A percentile compares a stretch with the other conserved stretches of the same genome.
These are phyloP conservation scores for Solanum okadae DNA, from an alignment of 257 asterid genomes.

Conservation along the genomic window DNA sequence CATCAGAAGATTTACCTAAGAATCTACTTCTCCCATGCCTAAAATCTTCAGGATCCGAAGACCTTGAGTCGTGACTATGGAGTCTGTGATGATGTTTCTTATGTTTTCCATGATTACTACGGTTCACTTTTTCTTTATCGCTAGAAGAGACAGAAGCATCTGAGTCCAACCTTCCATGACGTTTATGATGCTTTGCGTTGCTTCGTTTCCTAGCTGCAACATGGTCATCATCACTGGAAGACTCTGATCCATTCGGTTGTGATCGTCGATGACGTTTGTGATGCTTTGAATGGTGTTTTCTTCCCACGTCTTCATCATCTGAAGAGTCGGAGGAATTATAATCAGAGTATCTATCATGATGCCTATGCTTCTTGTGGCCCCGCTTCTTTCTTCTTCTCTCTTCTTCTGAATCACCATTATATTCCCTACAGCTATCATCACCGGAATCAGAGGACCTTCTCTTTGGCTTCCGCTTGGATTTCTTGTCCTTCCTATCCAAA, in stretches of 20 bases:
- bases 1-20: slow-evolving; percentile 30
- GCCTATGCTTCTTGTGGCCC: slow-evolving; percentile 34
- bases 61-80: slow-evolving; percentile 24
- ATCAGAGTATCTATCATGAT: slow-evolving; percentile 22
- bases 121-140: slow-evolving; percentile 25
- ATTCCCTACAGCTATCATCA: slow-evolving; percentile 36
- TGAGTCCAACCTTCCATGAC: slow-evolving; percentile 18
- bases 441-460: slow-evolving; percentile 33
- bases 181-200: slow-evolving; percentile 30
- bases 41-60: slow-evolving; percentile 40
- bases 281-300: slow-evolving; percentile 16
- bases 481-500: slow-evolving; percentile 49
- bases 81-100: slow-evolving; percentile 19
- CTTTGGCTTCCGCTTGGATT: slow-evolving; percentile 45
- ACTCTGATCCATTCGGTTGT: slow-evolving; percentile 24
- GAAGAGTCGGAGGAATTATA: slow-evolving; percentile 35
- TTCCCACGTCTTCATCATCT: slow-evolving; percentile 21
- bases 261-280: slow-evolving; percentile 24
- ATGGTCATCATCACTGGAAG: slow-evolving; percentile 27
- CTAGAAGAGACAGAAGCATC: slow-evolving; percentile 34
- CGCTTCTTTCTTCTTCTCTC: slow-evolving; percentile 40
- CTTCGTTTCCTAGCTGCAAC: slow-evolving; percentile 25
- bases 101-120: slow-evolving; percentile 25
- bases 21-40: slow-evolving; percentile 34
- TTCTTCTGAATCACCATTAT: slow-evolving; percentile 38